phyloP scores from a whole-genome alignment of 2,329 filamentous ascomycete species.

The Penicillium sp. region DNA sequence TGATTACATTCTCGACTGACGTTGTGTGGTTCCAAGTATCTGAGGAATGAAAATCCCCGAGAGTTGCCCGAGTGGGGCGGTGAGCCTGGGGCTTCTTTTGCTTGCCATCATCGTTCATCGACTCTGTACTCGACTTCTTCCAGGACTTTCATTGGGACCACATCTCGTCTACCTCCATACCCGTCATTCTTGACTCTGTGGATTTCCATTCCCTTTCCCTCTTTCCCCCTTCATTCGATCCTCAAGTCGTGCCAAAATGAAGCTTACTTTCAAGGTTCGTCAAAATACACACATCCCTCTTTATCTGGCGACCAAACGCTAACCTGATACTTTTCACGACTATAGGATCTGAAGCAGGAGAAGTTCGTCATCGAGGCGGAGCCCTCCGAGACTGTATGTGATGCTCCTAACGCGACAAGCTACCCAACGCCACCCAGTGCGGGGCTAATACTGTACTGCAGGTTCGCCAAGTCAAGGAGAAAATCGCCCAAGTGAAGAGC shows the following conservation, averaged over 20 bases:
- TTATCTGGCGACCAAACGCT: constrained; percentile 2
- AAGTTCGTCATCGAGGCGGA: constrained; percentile 97
- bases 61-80: constrained; percentile 3
- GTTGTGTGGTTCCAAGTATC: not conserved
- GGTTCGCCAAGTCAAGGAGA: constrained; percentile 89
- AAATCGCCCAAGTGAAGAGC: constrained; percentile 86
- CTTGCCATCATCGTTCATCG: not conserved
- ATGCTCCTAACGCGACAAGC: constrained; percentile 6
- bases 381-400: constrained; percentile 80
- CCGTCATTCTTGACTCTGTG: constrained; percentile 8
- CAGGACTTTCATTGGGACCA: constrained; percentile 7
- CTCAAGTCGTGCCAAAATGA: constrained; percentile 54
- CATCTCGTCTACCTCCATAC: not conserved
- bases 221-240: constrained; percentile 2
- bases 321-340: constrained; percentile 20
- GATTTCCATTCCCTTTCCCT: not conserved
- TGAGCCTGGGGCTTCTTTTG: constrained; percentile 1
- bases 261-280: constrained; percentile 69
- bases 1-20: not conserved
- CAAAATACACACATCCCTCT: constrained; percentile 22
- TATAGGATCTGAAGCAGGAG: constrained; percentile 93
- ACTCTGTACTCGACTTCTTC: constrained; percentile 3
- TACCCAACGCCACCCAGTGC: constrained; percentile 25
- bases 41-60: not conserved
- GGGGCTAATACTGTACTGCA: constrained; percentile 46